Percentiles rank a stretch among this genome's conserved stretches.
phyloP scores from a whole-genome alignment of 495 filamentous ascomycete genomes.

The Penicillium ochrochloron region DNA sequence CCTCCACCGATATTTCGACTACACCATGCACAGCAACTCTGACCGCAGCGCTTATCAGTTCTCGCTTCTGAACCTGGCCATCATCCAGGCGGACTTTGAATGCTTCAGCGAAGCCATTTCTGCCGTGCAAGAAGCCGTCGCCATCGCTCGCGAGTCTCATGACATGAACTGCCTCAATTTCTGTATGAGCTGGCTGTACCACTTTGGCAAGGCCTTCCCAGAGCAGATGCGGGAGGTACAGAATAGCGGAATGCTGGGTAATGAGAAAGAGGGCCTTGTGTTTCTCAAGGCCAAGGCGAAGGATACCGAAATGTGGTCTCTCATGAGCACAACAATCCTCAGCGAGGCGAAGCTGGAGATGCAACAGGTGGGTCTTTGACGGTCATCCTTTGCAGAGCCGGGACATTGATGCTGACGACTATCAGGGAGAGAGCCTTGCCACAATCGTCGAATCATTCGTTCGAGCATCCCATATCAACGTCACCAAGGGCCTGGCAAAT shows the following conservation, averaged over 20 bases:
- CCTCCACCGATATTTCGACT: constrained; percentile 95
- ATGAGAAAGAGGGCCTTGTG: constrained; percentile 77
- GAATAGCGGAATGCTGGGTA: constrained; percentile 72
- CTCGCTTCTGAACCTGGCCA: constrained; percentile 89
- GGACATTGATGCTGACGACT: constrained; percentile 19
- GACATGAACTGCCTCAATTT: constrained; percentile 94
- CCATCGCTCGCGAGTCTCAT: constrained; percentile 87
- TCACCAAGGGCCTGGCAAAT: constrained; percentile 72
- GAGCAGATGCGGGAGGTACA: constrained; percentile 71
- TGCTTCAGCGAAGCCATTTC: constrained; percentile 88
- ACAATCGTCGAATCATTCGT: constrained; percentile 77
- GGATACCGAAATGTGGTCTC: constrained; percentile 84
- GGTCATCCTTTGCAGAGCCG: not conserved
- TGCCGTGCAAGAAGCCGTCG: constrained; percentile 90
- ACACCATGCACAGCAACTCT: constrained; percentile 81
- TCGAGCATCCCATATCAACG: constrained; percentile 79
- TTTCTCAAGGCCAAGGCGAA: constrained; percentile 89
- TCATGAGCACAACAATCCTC: constrained; percentile 82
- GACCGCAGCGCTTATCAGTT: constrained; percentile 94
- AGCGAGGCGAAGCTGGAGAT: constrained; percentile 85
- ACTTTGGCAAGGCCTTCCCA: constrained; percentile 86
- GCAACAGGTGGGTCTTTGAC: constrained; percentile 51
- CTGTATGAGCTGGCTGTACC: constrained; percentile 95
- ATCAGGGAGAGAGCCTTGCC: constrained; percentile 77
- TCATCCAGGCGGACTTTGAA: constrained; percentile 94